Percentiles rank a stretch among this genome's conserved stretches.
phyloP scores from a whole-genome alignment of 1,284 basidiomycete species.

The Blastosporella zonata region DNA sequence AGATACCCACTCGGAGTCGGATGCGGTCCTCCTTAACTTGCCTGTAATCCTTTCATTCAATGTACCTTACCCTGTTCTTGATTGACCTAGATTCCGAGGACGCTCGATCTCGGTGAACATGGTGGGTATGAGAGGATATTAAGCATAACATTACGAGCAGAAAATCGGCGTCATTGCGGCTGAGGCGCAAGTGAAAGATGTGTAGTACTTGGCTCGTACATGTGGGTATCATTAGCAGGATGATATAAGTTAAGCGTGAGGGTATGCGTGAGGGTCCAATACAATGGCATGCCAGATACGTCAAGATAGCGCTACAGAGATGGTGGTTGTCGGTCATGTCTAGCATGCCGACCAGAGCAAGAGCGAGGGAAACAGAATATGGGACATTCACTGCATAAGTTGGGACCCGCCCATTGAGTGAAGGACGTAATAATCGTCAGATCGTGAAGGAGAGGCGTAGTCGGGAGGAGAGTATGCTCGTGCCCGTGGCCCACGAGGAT shows the following conservation, averaged over 20 bases:
- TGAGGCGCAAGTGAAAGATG: background rate
- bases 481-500: constrained; percentile 39
- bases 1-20: too few species aligned
- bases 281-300: constrained; percentile 8
- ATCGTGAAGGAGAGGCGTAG: constrained; percentile 33
- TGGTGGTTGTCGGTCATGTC: constrained; percentile 16
- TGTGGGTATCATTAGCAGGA: constrained; percentile 9
- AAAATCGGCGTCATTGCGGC: background rate
- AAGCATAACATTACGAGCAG: too few species aligned
- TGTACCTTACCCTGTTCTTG: too few species aligned
- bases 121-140: too few species aligned
- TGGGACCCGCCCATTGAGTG: background rate
- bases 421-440: constrained; percentile 26
- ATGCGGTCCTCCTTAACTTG: too few species aligned
- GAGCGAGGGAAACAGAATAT: background rate
- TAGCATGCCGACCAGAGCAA: constrained; percentile 19
- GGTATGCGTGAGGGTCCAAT: constrained; percentile 5
- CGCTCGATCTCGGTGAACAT: too few species aligned
- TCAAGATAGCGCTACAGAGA: constrained; percentile 19
- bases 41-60: too few species aligned
- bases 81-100: too few species aligned
- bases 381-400: background rate
- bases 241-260: background rate
- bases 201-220: background rate
- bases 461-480: constrained; percentile 41